Percentiles rank a stretch among this genome's conserved stretches.
These are phyloP conservation scores for Fraxinus sp. DNA, from an alignment of 305 asterid genomes.

Conservation along the genomic window DNA sequence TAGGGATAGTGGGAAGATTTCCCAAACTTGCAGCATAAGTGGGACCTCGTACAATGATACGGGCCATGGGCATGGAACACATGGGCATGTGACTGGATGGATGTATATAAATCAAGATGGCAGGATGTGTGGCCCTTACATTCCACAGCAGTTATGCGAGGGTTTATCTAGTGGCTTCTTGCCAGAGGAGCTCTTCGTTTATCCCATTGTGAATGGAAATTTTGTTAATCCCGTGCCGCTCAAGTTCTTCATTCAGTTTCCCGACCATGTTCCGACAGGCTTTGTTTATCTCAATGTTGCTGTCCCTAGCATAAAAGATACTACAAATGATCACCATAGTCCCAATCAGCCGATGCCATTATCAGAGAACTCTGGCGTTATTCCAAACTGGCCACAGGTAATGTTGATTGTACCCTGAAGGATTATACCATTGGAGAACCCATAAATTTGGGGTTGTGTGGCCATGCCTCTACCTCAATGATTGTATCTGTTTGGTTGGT, in stretches of 20 bases:
- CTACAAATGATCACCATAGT: slow-evolving; percentile 18
- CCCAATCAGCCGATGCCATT: slow-evolving; percentile 27
- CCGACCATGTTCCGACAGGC: slow-evolving; percentile 82
- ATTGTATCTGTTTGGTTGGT: neutral
- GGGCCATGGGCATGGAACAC: slow-evolving; percentile 15
- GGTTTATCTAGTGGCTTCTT: slow-evolving; percentile 79
- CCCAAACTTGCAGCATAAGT: slow-evolving; percentile 31
- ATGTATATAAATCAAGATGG: slow-evolving; percentile 85
- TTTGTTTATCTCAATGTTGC: slow-evolving; percentile 50
- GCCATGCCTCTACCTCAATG: neutral
- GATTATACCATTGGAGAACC: slow-evolving; percentile 1
- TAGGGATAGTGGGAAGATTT: slow-evolving; percentile 33
- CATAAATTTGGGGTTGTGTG: neutral
- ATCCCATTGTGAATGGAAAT: slow-evolving; percentile 68
- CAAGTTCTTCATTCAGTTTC: slow-evolving; percentile 66
- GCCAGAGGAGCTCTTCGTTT: slow-evolving; percentile 78
- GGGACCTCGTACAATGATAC: slow-evolving; percentile 34
- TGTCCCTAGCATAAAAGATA: slow-evolving; percentile 29
- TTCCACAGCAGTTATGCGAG: slow-evolving; percentile 75
- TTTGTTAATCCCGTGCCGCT: slow-evolving; percentile 70
- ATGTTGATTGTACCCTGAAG: neutral
- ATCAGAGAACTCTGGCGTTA: slow-evolving; percentile 22
- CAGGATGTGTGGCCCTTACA: slow-evolving; percentile 94
- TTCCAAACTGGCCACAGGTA: slow-evolving; percentile 39
- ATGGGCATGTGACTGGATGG: slow-evolving; percentile 71